A percentile compares a stretch with the other conserved stretches of the same genome.
Conservation (phyloP, 176 grass and related monocot genomes). For the Oryza australiensis region DNA sequence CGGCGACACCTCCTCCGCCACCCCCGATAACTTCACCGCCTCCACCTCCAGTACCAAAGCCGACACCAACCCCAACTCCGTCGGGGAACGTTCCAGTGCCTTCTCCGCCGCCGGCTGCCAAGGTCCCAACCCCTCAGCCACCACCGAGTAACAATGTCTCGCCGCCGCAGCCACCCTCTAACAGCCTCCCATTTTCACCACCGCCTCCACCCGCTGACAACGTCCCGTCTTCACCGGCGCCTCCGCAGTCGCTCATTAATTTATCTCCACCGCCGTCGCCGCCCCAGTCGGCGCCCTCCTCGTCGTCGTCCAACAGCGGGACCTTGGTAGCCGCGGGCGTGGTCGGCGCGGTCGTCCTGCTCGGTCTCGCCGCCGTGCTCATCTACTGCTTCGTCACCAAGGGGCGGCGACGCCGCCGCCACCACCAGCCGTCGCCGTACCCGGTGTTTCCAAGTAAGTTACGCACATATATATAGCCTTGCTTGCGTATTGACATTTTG, state of each 20-base stretch:
- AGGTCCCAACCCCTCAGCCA: not conserved
- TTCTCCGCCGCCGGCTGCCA: slow-evolving; percentile 29
- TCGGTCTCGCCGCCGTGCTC: slow-evolving; percentile 37
- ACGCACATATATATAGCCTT: not conserved
- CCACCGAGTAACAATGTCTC: not conserved
- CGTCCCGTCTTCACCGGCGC: not conserved
- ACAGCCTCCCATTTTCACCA: not conserved
- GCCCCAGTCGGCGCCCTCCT: not conserved
- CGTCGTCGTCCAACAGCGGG: not conserved
- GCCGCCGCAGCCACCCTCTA: not conserved
- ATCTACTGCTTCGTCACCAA: slow-evolving; percentile 35
- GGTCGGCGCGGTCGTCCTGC: slow-evolving; percentile 31
- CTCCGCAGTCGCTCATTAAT: no score
- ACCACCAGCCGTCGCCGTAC: not conserved
- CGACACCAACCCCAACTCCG: slow-evolving; percentile 9
- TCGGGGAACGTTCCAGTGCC: slow-evolving; percentile 1
- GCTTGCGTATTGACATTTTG: not conserved
- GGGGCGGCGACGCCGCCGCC: slow-evolving; percentile 24
- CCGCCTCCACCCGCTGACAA: not conserved
- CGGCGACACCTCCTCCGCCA: not conserved
- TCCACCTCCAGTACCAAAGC: slow-evolving; percentile 12
- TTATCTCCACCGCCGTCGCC: slow-evolving; percentile 29
- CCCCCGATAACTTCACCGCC: not conserved
- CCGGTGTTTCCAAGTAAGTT: slow-evolving; percentile 28
- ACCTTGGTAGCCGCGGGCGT: slow-evolving; percentile 36